Percentiles rank a stretch among this genome's conserved stretches.
Evolutionary conservation across 1,139 yeast species (phyloP).

Genomic region (Taphrina confusa): DNA sequence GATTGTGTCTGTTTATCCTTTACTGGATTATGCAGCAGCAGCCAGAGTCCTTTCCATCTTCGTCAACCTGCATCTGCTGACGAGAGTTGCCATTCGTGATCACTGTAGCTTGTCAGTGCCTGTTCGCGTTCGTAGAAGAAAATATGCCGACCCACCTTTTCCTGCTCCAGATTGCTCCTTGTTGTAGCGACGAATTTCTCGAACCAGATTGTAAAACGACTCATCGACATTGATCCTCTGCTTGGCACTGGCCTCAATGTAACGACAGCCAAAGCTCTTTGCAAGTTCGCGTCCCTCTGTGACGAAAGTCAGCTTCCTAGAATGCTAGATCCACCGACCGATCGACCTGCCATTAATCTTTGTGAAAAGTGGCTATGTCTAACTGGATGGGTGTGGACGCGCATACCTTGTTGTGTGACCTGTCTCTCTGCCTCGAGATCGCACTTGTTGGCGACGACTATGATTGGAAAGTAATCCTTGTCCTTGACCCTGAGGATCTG

Average conservation of each 20-base stretch:
- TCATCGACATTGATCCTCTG: conserved; percentile 92
- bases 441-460: conserved; percentile 53
- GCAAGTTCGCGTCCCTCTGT: conserved; percentile 76
- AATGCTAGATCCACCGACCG: conserved; percentile 69
- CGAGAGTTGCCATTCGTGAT: conserved; percentile 16
- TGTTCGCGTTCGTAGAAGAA: neutral
- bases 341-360: no score
- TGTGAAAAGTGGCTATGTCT: no score
- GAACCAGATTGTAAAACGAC: conserved; percentile 75
- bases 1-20: neutral
- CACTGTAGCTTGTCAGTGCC: neutral
- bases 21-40: conserved; percentile 30
- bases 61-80: conserved; percentile 33
- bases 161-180: conserved; percentile 41
- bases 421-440: conserved; percentile 76
- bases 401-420: conserved; percentile 43
- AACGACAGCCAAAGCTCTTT: conserved; percentile 68
- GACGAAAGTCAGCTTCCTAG: conserved; percentile 61
- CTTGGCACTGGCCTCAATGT: conserved; percentile 91
- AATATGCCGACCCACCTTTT: conserved; percentile 6
- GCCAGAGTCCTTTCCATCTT: conserved; percentile 25
- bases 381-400: no score
- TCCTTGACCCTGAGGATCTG: conserved; percentile 85
- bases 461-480: conserved; percentile 50
- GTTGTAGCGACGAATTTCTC: conserved; percentile 58